These are phyloP conservation scores for Alnus rubra DNA, from an alignment of 306 rosid genomes.

Conservation along the genomic window DNA sequence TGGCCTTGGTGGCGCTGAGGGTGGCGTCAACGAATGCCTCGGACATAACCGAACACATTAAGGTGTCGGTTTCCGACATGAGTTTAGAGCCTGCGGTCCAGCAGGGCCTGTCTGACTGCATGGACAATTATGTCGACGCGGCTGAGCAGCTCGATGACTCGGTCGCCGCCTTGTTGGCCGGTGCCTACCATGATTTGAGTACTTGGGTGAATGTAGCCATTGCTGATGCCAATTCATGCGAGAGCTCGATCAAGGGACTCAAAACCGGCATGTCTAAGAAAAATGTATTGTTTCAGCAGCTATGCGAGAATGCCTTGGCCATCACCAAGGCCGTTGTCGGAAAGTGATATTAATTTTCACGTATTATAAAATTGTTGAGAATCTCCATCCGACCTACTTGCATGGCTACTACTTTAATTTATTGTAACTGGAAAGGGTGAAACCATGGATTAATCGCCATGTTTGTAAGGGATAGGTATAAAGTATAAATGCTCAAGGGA, in stretches of 20 bases:
- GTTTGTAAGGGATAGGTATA: too few species aligned
- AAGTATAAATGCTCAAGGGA: too few species aligned
- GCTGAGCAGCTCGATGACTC: conserved; percentile 32
- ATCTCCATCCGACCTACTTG: too few species aligned
- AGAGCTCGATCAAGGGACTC: conserved; percentile 20
- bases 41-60: neutral
- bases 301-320: conserved; percentile 26
- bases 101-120: conserved; percentile 43
- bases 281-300: conserved; percentile 11
- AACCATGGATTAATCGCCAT: too few species aligned
- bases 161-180: conserved; percentile 3
- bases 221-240: conserved; percentile 35
- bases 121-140: conserved; percentile 26
- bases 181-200: neutral
- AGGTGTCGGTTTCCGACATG: conserved; percentile 15
- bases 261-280: conserved; percentile 12
- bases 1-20: conserved; percentile 20
- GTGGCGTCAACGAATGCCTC: conserved; percentile 24
- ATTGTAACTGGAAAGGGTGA: too few species aligned
- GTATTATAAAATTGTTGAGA: too few species aligned
- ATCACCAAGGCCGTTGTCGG: conserved; percentile 12
- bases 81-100: conserved; percentile 23
- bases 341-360: too few species aligned
- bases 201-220: conserved; percentile 40
- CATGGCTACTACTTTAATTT: too few species aligned